Evolutionary conservation across 139 green algal genomes (phyloP).

Genomic region (Chlamydomonas schloesseri): DNA sequence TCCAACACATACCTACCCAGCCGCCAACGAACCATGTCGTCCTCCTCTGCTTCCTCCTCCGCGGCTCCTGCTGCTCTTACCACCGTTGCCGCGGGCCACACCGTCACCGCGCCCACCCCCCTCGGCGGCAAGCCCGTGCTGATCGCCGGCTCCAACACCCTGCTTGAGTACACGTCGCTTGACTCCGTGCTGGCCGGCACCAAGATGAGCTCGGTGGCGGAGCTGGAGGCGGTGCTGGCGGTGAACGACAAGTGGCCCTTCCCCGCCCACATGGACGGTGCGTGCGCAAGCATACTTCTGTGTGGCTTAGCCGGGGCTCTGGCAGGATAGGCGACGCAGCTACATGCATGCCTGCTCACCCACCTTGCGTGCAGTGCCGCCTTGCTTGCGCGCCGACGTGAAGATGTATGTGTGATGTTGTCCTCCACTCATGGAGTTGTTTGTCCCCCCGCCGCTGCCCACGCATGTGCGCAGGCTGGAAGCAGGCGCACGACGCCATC

Average conservation of each 20-base stretch:
- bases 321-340: no score
- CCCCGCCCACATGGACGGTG: neutral
- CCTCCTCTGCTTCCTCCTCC: no score
- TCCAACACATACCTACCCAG: no score
- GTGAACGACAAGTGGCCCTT: neutral
- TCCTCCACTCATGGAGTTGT: no score
- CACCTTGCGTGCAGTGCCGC: no score
- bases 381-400: no score
- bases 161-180: neutral
- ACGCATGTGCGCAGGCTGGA: slow-evolving; percentile 36
- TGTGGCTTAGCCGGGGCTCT: neutral
- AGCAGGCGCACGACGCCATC: slow-evolving; percentile 29
- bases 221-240: neutral
- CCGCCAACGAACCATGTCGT: no score
- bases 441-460: no score
- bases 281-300: neutral
- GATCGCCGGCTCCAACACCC: neutral
- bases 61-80: no score
- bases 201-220: neutral
- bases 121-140: neutral
- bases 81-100: no score
- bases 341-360: no score
- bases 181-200: neutral
- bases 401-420: no score
- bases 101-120: neutral